These are phyloP conservation scores for Cadophora malorum DNA, from an alignment of 2,329 filamentous ascomycete genomes.

Conservation along the genomic window DNA sequence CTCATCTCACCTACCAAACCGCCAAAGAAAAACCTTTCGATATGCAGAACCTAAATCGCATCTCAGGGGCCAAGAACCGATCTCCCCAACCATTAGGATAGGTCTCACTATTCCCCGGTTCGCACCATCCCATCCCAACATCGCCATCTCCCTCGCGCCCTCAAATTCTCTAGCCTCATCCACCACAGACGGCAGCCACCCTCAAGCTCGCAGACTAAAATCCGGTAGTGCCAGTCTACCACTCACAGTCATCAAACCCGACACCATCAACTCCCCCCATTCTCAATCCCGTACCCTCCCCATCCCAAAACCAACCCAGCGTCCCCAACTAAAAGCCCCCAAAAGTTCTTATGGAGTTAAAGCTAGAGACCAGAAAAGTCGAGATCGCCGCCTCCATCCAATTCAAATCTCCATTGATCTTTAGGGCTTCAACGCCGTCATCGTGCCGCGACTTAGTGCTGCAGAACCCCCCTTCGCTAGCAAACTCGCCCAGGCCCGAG, in stretches of 20 bases:
- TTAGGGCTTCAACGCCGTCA: not conserved
- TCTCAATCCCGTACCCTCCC: too few species aligned
- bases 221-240: conserved; percentile 8
- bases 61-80: not conserved
- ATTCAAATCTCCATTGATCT: not conserved
- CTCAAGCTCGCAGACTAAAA: not conserved
- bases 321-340: not conserved
- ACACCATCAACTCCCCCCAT: too few species aligned
- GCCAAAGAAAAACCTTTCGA: not conserved
- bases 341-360: not conserved
- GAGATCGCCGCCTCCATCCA: not conserved
- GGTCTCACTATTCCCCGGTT: not conserved
- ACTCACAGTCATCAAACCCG: not conserved
- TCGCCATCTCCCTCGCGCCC: not conserved
- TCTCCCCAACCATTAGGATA: conserved; percentile 10
- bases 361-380: not conserved
- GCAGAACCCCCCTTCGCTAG: not conserved
- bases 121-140: not conserved
- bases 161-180: not conserved
- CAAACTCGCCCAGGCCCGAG: too few species aligned
- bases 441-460: not conserved
- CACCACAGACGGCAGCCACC: not conserved
- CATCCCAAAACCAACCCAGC: not conserved
- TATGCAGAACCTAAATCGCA: not conserved
- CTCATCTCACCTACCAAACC: not conserved